Conservation (phyloP, 331 rosid species). For the Malus hybrid region DNA sequence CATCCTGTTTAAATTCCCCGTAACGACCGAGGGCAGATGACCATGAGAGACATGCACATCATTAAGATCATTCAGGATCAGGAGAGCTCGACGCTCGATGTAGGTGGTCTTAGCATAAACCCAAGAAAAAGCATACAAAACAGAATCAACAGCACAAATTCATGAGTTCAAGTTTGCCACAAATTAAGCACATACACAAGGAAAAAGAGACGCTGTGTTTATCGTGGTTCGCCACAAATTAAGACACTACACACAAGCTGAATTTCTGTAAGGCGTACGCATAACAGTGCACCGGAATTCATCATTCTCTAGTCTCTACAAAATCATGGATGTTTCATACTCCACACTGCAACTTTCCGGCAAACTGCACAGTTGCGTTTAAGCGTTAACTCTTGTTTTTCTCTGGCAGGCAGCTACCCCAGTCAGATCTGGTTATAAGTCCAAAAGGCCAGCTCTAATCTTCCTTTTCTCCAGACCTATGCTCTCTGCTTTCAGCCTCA, state of each 20-base stretch:
- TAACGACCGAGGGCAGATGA: too few relatives aligned
- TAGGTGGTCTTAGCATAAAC: background rate
- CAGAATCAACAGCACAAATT: too few relatives aligned
- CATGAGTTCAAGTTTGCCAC: background rate
- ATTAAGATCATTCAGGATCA: too few relatives aligned
- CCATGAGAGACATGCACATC: too few relatives aligned
- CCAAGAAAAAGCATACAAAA: too few relatives aligned
- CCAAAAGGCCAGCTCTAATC: constrained; percentile 36
- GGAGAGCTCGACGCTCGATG: too few relatives aligned
- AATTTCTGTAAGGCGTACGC: background rate
- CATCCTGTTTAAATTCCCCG: too few relatives aligned
- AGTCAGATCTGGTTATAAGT: background rate
- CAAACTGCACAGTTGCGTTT: background rate
- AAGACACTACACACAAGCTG: background rate
- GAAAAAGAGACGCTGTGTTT: background rate
- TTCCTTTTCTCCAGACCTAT: constrained; percentile 63
- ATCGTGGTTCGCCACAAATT: background rate
- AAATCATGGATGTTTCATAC: background rate
- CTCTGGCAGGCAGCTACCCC: background rate
- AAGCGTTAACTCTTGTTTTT: background rate
- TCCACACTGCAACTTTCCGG: background rate
- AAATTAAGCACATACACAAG: too few relatives aligned
- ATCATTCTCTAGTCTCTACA: background rate
- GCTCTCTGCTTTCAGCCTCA: constrained; percentile 45
- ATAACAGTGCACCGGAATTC: background rate